Evolutionary conservation across 2,329 filamentous ascomycete species (phyloP), one percentile per base, ranked within the genome.

Genomic region (Xylaria hypoxylon): DNA sequence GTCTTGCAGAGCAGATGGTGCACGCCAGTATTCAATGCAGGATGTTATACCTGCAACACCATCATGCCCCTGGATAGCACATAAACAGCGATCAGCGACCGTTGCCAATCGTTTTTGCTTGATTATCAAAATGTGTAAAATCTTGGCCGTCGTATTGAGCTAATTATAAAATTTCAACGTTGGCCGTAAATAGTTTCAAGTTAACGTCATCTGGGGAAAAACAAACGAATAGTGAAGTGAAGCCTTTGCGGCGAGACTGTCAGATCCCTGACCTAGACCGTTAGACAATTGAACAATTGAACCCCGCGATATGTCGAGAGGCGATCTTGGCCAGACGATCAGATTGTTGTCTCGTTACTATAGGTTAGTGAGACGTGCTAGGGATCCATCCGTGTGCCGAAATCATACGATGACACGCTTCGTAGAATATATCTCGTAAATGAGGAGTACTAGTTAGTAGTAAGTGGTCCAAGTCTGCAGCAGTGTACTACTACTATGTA

Each of bases 1-100:
- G 42, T 40, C 57, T 58, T 60, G 45, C 35, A 59, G 45, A 40
- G 38, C 24, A 57, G 51, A 40, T 59, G 55, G 55, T 44, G 50
- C 51, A 60, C 59, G 47, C 57, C 56, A 59, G 48, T 58, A 55
- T 58, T 50, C 61, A 59, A 68, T 68, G 65, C 65, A 68, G 60
- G 65, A 68, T 53, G 52, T 42, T 45, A 45, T 38, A 56, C 62
- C 62, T 65, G 57, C 65, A 65, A 65, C 65, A 58, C 13, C 51
- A 44, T 60, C 28, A 56, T 48, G 44, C 61, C 59, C 57, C 65
- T 64, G 51, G 24, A 61, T 61, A 38, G 38, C 52, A 58, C 55
- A 45, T 51, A 51, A 64, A 53, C n/a, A 50, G 44, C 15, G 19
- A 48, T 51, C 53, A 10, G 51, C 28, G 13, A 35, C n/a, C 31